A percentile compares a stretch with the other conserved stretches of the same genome.
phyloP scores from a whole-genome alignment of 2,329 filamentous ascomycete genomes.

The Annulohypoxylon truncatum region DNA sequence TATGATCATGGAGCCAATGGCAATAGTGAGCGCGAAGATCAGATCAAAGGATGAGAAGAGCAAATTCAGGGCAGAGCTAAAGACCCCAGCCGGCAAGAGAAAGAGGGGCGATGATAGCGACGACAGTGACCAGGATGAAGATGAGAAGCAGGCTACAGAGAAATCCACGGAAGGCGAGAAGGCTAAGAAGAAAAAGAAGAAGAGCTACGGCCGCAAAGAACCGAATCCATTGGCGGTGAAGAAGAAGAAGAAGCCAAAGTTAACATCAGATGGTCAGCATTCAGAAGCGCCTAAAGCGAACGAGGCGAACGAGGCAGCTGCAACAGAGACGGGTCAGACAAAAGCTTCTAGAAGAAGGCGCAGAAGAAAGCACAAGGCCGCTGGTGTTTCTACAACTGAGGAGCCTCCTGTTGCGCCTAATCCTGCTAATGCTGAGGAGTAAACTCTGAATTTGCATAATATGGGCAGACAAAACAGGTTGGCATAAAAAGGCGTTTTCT shows the following conservation, averaged over 20 bases:
- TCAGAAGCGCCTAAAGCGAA: slow-evolving; percentile 18
- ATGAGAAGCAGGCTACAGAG: slow-evolving; percentile 40
- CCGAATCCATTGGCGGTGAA: slow-evolving; percentile 78
- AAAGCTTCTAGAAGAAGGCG: slow-evolving; percentile 43
- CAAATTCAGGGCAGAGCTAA: slow-evolving; percentile 79
- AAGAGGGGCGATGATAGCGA: slow-evolving; percentile 60
- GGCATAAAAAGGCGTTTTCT: slow-evolving; percentile 19
- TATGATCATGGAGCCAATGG: slow-evolving; percentile 84
- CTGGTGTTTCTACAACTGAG: slow-evolving; percentile 10
- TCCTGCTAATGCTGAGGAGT: slow-evolving; percentile 23
- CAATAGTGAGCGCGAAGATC: slow-evolving; percentile 70
- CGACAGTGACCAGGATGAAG: slow-evolving; percentile 51
- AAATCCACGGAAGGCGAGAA: slow-evolving; percentile 39
- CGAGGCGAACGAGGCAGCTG: slow-evolving; percentile 15
- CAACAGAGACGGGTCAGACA: slow-evolving; percentile 19
- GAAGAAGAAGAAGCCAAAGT: slow-evolving; percentile 70
- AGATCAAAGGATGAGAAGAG: slow-evolving; percentile 75
- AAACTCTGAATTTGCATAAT: slow-evolving; percentile 1
- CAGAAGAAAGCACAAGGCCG: slow-evolving; percentile 45
- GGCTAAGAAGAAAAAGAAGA: slow-evolving; percentile 62
- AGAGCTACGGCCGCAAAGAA: slow-evolving; percentile 70
- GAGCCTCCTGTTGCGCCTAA: slow-evolving; percentile 14
- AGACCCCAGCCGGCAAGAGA: slow-evolving; percentile 61
- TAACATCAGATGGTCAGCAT: slow-evolving; percentile 40
- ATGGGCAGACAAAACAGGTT: not conserved